Conservation (phyloP, 257 asterid genomes). For the Primulina huaijiensis region DNA sequence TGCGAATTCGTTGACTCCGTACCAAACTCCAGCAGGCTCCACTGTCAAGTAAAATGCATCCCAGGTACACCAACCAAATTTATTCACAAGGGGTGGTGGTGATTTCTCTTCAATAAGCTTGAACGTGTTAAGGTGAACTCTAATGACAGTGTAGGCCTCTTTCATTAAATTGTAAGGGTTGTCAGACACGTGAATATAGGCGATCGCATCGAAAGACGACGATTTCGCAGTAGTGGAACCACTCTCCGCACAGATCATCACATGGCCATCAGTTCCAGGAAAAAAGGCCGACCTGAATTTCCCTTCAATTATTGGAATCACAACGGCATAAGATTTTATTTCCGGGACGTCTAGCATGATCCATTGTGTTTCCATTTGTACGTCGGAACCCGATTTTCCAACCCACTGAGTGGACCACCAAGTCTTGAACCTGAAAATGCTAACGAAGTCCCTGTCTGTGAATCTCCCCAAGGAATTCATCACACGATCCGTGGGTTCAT, state of each 20-base stretch:
- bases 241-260: slow-evolving; percentile 55
- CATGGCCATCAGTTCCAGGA: slow-evolving; percentile 62
- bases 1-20: slow-evolving; percentile 49
- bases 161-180: slow-evolving; percentile 67
- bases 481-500: slow-evolving; percentile 40
- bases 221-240: slow-evolving; percentile 47
- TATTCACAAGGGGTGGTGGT: slow-evolving; percentile 52
- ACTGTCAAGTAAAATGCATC: slow-evolving; percentile 60
- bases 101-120: slow-evolving; percentile 65
- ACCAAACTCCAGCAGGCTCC: slow-evolving; percentile 56
- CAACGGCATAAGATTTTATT: slow-evolving; percentile 40
- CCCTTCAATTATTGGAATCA: slow-evolving; percentile 58
- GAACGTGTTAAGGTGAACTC: slow-evolving; percentile 67
- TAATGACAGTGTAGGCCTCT: slow-evolving; percentile 56
- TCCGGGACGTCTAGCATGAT: slow-evolving; percentile 62
- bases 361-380: slow-evolving; percentile 82
- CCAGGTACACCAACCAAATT: slow-evolving; percentile 74
- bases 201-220: slow-evolving; percentile 41
- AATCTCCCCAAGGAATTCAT: slow-evolving; percentile 58
- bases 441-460: slow-evolving; percentile 54
- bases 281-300: slow-evolving; percentile 61
- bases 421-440: slow-evolving; percentile 78
- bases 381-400: slow-evolving; percentile 61
- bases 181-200: slow-evolving; percentile 59
- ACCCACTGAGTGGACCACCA: slow-evolving; percentile 94